Evolutionary conservation across 2,329 filamentous ascomycete species (phyloP).

Genomic region (Beauveria medogensis): DNA sequence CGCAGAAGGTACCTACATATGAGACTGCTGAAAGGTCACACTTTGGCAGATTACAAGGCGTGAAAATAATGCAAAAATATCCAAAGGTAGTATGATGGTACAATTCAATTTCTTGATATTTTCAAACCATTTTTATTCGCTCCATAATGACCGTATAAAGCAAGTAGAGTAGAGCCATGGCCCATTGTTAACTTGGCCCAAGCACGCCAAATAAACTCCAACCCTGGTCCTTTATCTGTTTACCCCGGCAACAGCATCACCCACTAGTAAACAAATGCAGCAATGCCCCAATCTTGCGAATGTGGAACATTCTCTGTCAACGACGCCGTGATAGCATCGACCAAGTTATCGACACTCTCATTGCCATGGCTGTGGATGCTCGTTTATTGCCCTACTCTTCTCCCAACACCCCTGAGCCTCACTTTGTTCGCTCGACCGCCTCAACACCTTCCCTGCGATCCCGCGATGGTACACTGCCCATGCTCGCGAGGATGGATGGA

Average conservation of each 20-base stretch:
- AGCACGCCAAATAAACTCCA: neutral
- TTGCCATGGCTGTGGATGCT: constrained; percentile 33
- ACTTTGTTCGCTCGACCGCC: constrained; percentile 53
- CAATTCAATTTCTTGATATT: too few species aligned
- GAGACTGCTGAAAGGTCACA: too few species aligned
- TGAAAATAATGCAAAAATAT: too few species aligned
- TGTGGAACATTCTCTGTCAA: constrained; percentile 33
- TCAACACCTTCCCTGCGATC: constrained; percentile 73
- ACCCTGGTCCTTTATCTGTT: constrained; percentile 13
- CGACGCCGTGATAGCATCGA: constrained; percentile 33
- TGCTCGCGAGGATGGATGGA: constrained; percentile 47
- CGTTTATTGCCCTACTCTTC: constrained; percentile 38
- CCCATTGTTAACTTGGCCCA: too few species aligned
- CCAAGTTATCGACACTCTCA: constrained; percentile 31
- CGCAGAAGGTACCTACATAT: too few species aligned
- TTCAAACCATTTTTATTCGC: too few species aligned
- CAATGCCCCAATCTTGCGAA: constrained; percentile 14
- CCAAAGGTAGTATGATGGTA: too few species aligned
- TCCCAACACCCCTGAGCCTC: constrained; percentile 22
- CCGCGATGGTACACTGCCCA: constrained; percentile 56
- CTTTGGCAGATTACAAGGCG: too few species aligned
- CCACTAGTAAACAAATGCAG: constrained; percentile 27
- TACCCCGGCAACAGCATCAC: constrained; percentile 24
- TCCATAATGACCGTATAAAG: too few species aligned
- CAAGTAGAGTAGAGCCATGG: too few species aligned